These are phyloP conservation scores for Leishmania guyanensis DNA, from an alignment of 208 protist species.

Conservation along the genomic window DNA sequence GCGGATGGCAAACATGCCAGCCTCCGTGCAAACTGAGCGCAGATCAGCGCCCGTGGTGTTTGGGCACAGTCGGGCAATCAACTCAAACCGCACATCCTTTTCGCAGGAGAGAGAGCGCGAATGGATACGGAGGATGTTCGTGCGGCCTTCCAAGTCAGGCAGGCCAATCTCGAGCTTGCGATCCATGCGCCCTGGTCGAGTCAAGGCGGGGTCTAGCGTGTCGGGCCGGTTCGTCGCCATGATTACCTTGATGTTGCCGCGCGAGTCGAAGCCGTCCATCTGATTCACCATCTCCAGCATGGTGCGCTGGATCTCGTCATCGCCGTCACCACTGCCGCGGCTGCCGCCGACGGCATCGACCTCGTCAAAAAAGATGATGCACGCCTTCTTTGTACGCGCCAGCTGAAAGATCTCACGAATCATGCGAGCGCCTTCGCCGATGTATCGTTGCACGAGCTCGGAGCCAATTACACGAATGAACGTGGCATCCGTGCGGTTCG, in stretches of 20 bases:
- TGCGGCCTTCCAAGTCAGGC: conserved; percentile 98
- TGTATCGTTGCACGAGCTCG: conserved; percentile 99
- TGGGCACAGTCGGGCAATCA: conserved; percentile 98
- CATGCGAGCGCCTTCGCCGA: conserved; percentile 99
- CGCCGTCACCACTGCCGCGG: conserved; percentile 90
- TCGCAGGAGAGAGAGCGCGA: conserved; percentile 97
- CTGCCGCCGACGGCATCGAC: conserved; percentile 99
- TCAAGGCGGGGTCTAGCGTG: conserved; percentile 99
- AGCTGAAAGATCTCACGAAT: conserved; percentile 99
- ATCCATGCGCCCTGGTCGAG: conserved; percentile 99
- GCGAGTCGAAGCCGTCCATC: conserved; percentile 99
- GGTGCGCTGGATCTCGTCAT: conserved; percentile 99
- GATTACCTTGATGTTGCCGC: conserved; percentile 99
- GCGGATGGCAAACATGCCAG: conserved; percentile 99
- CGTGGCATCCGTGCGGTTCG: conserved; percentile 99
- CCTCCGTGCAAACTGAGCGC: conserved; percentile 99
- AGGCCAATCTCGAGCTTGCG: conserved; percentile 99
- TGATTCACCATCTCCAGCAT: conserved; percentile 99
- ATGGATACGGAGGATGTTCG: conserved; percentile 99
- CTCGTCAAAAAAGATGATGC: conserved; percentile 99
- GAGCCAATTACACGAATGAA: conserved; percentile 99
- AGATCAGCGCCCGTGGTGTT: conserved; percentile 99
- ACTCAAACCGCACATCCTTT: conserved; percentile 98
- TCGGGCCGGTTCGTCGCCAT: conserved; percentile 99
- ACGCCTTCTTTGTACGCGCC: conserved; percentile 98